Percentiles rank a stretch among this genome's conserved stretches.
These are phyloP conservation scores for Choiromyces venosus DNA, from an alignment of 495 filamentous ascomycete species.

Conservation along the genomic window DNA sequence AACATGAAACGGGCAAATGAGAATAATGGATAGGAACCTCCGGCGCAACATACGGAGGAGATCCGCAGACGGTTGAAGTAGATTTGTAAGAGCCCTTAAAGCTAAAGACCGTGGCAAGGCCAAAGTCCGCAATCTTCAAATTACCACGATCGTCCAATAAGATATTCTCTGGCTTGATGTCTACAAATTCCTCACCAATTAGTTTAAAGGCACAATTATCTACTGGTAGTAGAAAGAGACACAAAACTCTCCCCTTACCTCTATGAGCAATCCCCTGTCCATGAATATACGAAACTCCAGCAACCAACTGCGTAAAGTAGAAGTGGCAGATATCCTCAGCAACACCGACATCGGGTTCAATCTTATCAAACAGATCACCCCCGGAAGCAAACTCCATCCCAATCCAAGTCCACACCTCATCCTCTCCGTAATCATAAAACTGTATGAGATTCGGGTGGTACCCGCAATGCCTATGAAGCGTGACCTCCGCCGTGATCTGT, in stretches of 20 bases:
- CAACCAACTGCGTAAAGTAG: conserved; percentile 89
- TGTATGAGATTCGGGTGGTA: conserved; percentile 89
- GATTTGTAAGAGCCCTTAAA: conserved; percentile 74
- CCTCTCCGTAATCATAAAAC: conserved; percentile 82
- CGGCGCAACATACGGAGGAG: conserved; percentile 93
- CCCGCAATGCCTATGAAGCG: conserved; percentile 77
- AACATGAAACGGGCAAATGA: background rate
- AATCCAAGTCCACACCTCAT: conserved; percentile 91
- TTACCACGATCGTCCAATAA: conserved; percentile 74
- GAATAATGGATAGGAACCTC: conserved; percentile 65
- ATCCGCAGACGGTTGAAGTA: conserved; percentile 85
- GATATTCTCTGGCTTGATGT: conserved; percentile 90
- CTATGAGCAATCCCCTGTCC: conserved; percentile 82
- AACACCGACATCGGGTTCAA: conserved; percentile 86
- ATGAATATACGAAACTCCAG: conserved; percentile 90
- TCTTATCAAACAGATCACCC: conserved; percentile 71
- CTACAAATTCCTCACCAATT: conserved; percentile 39
- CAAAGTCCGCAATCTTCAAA: conserved; percentile 95
- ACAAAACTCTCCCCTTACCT: conserved; percentile 23
- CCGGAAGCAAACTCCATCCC: conserved; percentile 96
- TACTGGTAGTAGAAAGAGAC: no score
- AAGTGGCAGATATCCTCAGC: conserved; percentile 88
- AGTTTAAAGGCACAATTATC: no score
- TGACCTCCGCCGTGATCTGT: conserved; percentile 83
- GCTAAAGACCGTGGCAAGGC: conserved; percentile 86